Conservation (phyloP, 495 filamentous ascomycete genomes). For the Hypoxylon perforatum region DNA sequence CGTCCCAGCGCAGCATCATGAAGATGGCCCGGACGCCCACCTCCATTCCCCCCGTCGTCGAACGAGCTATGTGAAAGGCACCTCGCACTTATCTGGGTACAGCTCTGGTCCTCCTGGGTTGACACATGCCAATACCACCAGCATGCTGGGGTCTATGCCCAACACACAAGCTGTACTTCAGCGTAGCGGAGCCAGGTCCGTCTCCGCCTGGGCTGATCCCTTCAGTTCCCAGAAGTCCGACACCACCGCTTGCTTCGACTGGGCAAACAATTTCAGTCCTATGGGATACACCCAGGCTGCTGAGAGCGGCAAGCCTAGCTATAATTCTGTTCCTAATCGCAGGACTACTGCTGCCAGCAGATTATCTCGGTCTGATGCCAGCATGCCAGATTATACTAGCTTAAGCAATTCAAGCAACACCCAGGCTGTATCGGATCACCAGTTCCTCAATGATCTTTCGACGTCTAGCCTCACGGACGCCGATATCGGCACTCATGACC, state of each 20-base stretch:
- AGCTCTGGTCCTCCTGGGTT: slow-evolving; percentile 27
- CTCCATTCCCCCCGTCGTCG: slow-evolving; percentile 55
- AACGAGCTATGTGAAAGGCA: slow-evolving; percentile 37
- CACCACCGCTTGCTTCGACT: slow-evolving; percentile 49
- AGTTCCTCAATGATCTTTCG: slow-evolving; percentile 49
- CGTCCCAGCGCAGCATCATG: slow-evolving; percentile 52
- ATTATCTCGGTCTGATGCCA: slow-evolving; percentile 48
- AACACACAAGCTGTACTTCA: slow-evolving; percentile 39
- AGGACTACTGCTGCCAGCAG: slow-evolving; percentile 38
- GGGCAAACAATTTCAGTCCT: slow-evolving; percentile 43
- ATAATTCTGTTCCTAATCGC: slow-evolving; percentile 33
- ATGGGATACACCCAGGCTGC: slow-evolving; percentile 29
- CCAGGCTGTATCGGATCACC: slow-evolving; percentile 35
- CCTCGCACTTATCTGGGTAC: slow-evolving; percentile 18
- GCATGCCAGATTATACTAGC: slow-evolving; percentile 57
- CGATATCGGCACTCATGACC: slow-evolving; percentile 39
- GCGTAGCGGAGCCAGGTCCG: slow-evolving; percentile 28
- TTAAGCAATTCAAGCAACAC: slow-evolving; percentile 21
- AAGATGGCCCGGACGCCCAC: slow-evolving; percentile 55
- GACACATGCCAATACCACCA: slow-evolving; percentile 27
- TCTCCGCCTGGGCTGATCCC: slow-evolving; percentile 47
- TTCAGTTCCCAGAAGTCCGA: slow-evolving; percentile 48
- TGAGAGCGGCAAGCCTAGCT: slow-evolving; percentile 35
- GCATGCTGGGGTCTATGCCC: slow-evolving; percentile 41
- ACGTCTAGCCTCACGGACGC: slow-evolving; percentile 48